Evolutionary conservation across 2,329 filamentous ascomycete species (phyloP).

Genomic region (Drechslerella stenobrocha): DNA sequence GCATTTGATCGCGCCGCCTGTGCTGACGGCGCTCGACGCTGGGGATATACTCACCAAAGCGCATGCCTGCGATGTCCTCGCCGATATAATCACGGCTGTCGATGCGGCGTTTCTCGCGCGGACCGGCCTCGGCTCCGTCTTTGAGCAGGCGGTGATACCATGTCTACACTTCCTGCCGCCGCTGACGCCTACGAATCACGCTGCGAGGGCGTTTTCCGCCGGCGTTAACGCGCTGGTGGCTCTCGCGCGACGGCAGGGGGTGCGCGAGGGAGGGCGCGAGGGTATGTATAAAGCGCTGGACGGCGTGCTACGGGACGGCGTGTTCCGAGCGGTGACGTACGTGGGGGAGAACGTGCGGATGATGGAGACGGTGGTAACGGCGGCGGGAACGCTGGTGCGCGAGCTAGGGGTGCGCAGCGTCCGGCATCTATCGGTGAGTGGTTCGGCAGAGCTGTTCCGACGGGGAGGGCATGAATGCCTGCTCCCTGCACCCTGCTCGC

Average conservation of each 20-base stretch:
- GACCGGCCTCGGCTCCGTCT: constrained; percentile 49
- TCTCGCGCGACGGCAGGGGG: constrained; percentile 28
- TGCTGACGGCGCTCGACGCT: constrained; percentile 48
- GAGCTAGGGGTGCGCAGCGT: constrained; percentile 49
- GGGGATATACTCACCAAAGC: constrained; percentile 35
- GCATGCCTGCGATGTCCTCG: constrained; percentile 32
- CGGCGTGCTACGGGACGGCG: constrained; percentile 46
- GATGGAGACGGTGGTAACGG: constrained; percentile 41
- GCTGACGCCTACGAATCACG: constrained; percentile 47
- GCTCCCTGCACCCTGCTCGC: no score
- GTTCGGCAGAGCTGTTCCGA: no score
- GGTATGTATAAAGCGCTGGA: constrained; percentile 46
- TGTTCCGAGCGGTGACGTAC: constrained; percentile 50
- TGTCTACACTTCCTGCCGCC: constrained; percentile 50
- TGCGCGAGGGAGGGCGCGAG: constrained; percentile 11
- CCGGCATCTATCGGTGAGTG: constrained; percentile 48
- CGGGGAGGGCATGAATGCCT: no score
- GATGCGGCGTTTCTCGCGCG: constrained; percentile 43
- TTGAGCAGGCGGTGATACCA: constrained; percentile 50
- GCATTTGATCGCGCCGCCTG: constrained; percentile 50
- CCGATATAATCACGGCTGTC: constrained; percentile 19
- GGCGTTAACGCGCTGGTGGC: constrained; percentile 39
- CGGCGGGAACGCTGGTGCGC: constrained; percentile 11
- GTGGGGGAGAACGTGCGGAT: constrained; percentile 49
- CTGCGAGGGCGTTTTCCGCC: constrained; percentile 41